Evolutionary conservation across 441 rosid species (phyloP), one percentile per base, ranked within the genome.

Genomic region (Jatropha podagrica): DNA sequence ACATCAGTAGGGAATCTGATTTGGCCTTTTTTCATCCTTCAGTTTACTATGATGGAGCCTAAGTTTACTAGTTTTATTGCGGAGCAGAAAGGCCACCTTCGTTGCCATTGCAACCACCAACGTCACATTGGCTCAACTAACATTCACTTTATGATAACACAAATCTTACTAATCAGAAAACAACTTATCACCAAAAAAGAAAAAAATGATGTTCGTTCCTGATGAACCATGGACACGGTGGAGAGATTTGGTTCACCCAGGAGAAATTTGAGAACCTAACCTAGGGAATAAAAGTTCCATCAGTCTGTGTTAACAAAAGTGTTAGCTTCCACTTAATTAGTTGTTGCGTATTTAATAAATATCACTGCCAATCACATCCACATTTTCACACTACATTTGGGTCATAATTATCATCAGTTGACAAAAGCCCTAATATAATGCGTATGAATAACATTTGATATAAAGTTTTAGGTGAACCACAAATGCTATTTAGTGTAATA

Each of bases 401-500:
- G 49, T 15, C 12, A 41, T 37, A 7, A 56, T 41, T 20, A 76
- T 3, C 60, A 2, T 37, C 62, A 52, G 20, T 63, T 55, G 70
- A 54, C 73, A 71, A 69, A 69, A 51, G 20, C 5, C 17, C 44
- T 12, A 12, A 64, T 65, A 62, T 18, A 20, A 65, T 18, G 42
- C 54, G 20, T 51, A 77, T 27, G 72, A 66, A 49, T 52, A 68
- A 56, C 55, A 66, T 46, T 66, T 46, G 40, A 72, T 40, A 65
- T 70, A 55, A 14, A 48, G 17, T 72, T 71, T 14, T 13, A 64
- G 40, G 17, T 6, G 70, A 64, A 54, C 42, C 18, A 17, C 69
- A 52, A 49, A 26, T 54, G 64, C 72, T 65, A 74, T 74, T 71
- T 55, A 69, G 56, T 4, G 40, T 73, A 69, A 51, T 56, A 71